Percentiles rank a stretch among this genome's conserved stretches.
Evolutionary conservation across 2,329 filamentous ascomycete species (phyloP).

Genomic region (Gaeumannomyces tritici): DNA sequence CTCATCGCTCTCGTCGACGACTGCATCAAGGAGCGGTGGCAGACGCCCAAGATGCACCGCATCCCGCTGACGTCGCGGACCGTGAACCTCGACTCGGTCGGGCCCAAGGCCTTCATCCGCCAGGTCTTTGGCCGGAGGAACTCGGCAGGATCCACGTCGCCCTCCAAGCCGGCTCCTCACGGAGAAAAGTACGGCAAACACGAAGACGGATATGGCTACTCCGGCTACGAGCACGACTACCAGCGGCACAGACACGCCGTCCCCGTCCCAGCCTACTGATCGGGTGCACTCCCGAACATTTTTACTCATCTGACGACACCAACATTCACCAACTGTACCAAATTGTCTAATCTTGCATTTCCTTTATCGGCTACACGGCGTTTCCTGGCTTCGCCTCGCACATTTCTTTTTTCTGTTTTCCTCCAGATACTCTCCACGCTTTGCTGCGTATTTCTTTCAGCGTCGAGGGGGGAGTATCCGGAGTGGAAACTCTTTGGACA

Average conservation of each 20-base stretch:
- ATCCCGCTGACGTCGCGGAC: constrained; percentile 22
- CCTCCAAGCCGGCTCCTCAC: not conserved
- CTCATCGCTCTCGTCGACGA: constrained; percentile 84
- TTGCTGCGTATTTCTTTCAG: not conserved
- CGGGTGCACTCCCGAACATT: not conserved
- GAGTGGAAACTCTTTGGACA: not conserved
- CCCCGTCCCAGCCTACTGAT: not conserved
- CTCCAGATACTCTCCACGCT: not conserved
- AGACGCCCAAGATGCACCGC: constrained; percentile 32
- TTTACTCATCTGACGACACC: not conserved
- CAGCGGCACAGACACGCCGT: constrained; percentile 1
- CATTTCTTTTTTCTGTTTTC: no score
- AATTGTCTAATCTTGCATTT: not conserved
- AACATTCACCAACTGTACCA: not conserved
- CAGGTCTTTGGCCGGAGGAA: constrained; percentile 22
- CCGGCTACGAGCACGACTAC: constrained; percentile 5
- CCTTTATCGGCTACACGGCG: not conserved
- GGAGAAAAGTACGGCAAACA: not conserved
- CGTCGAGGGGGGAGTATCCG: not conserved
- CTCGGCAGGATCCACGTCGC: constrained; percentile 5
- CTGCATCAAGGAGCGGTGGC: constrained; percentile 75
- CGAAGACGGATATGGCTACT: not conserved
- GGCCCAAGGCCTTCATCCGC: constrained; percentile 23
- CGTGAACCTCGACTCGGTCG: constrained; percentile 23
- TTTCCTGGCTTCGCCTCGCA: no score